Evolutionary conservation across 208 protist genomes (phyloP).

Genomic region (Trichomonas tenax): DNA sequence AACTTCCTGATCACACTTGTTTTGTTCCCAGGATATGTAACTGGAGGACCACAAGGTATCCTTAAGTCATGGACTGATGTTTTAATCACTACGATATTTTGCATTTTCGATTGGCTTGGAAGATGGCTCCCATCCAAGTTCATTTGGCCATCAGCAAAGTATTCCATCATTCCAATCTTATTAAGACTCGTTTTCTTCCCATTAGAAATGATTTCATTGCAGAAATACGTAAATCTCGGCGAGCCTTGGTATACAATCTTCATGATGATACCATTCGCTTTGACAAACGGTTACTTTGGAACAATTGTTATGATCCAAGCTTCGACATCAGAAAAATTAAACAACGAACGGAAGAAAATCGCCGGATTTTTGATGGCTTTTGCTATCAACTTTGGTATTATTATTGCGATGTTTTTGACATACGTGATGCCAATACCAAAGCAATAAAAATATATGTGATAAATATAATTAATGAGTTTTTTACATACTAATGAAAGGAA

Average conservation of each 20-base stretch:
- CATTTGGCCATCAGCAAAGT: neutral
- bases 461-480: too few relatives aligned
- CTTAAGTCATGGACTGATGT: neutral
- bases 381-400: neutral
- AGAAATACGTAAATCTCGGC: neutral
- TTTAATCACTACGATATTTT: neutral
- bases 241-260: neutral
- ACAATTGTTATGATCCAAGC: neutral
- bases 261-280: neutral
- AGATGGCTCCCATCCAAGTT: neutral
- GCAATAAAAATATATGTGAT: neutral
- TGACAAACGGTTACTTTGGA: neutral
- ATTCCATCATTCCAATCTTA: neutral
- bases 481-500: too few relatives aligned
- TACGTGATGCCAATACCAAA: neutral
- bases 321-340: neutral
- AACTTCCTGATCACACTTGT: neutral
- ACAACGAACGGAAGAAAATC: neutral
- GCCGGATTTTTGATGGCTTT: neutral
- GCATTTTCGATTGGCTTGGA: neutral
- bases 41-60: neutral
- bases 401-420: neutral
- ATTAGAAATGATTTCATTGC: neutral
- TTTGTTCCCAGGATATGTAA: neutral
- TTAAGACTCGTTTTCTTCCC: neutral